These are phyloP conservation scores for Penicillium pulvis DNA, from an alignment of 495 filamentous ascomycete species.

Conservation along the genomic window DNA sequence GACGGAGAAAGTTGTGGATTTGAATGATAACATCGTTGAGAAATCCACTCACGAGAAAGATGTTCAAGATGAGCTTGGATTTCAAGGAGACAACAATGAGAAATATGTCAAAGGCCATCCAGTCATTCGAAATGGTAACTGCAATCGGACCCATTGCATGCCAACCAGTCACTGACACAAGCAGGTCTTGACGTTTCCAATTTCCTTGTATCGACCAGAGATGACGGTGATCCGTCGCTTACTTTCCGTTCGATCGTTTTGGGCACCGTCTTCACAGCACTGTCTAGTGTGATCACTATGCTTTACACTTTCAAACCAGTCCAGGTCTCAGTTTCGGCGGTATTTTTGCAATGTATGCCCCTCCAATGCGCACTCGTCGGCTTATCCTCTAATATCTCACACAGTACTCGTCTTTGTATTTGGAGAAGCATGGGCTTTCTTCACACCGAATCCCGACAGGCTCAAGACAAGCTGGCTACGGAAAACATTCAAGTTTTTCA, in stretches of 20 bases:
- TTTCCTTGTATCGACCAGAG: conserved; percentile 27
- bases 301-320: conserved; percentile 34
- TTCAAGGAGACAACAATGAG: conserved; percentile 5
- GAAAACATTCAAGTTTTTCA: conserved; percentile 21
- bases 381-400: not conserved
- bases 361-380: not conserved
- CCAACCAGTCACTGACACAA: conserved; percentile 1
- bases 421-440: conserved; percentile 24
- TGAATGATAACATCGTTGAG: not conserved
- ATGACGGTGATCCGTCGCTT: conserved; percentile 31
- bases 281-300: conserved; percentile 38
- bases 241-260: conserved; percentile 32
- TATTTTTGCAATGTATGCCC: conserved; percentile 32
- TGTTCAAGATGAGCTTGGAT: not conserved
- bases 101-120: conserved; percentile 42
- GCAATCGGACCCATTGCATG: not conserved
- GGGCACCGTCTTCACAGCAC: conserved; percentile 30
- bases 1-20: not conserved
- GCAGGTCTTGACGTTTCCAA: conserved; percentile 30
- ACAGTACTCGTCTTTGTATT: conserved; percentile 31
- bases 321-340: conserved; percentile 26
- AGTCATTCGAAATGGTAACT: conserved; percentile 27
- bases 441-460: conserved; percentile 25
- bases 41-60: not conserved
- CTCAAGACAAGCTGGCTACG: conserved; percentile 24